These are phyloP conservation scores for Fusarium sp. DNA, from an alignment of 2,329 filamentous ascomycete genomes.

Conservation along the genomic window DNA sequence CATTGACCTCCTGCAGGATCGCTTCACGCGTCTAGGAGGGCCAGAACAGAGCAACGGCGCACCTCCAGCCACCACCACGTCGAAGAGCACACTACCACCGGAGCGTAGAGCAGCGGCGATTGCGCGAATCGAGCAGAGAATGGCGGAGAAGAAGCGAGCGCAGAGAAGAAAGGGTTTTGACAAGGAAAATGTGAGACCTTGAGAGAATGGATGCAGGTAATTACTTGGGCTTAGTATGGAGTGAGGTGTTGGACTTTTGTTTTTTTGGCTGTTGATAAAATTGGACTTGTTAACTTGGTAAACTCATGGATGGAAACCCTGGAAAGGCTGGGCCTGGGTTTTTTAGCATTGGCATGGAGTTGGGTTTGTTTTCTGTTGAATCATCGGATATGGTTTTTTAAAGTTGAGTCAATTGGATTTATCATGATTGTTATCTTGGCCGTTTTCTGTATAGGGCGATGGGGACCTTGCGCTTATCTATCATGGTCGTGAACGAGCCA, in stretches of 20 bases:
- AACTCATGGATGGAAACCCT: not conserved
- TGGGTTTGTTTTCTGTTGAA: conserved; percentile 22
- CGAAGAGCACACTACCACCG: conserved; percentile 60
- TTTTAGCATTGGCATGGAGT: conserved; percentile 42
- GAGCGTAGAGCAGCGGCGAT: conserved; percentile 66
- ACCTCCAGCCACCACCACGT: conserved; percentile 52
- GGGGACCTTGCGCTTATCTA: conserved; percentile 35
- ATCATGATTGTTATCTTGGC: conserved; percentile 23
- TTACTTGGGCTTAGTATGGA: conserved; percentile 8
- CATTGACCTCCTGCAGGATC: conserved; percentile 60
- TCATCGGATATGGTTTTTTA: conserved; percentile 21
- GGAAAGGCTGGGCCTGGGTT: conserved; percentile 4
- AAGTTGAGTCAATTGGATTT: conserved; percentile 32
- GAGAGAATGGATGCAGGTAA: conserved; percentile 12
- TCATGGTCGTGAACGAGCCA: conserved; percentile 8
- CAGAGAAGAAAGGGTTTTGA: conserved; percentile 51
- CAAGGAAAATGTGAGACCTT: conserved; percentile 66
- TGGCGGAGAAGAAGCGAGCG: conserved; percentile 61
- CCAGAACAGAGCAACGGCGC: conserved; percentile 50
- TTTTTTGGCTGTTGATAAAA: conserved; percentile 20
- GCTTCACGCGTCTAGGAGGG: conserved; percentile 59
- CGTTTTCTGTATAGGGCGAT: conserved; percentile 23
- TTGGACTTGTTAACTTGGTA: conserved; percentile 7
- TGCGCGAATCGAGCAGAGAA: conserved; percentile 66
- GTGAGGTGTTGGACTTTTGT: conserved; percentile 34